Conservation (phyloP, 2,329 filamentous ascomycete species). For the Lachnum nothofagi region DNA sequence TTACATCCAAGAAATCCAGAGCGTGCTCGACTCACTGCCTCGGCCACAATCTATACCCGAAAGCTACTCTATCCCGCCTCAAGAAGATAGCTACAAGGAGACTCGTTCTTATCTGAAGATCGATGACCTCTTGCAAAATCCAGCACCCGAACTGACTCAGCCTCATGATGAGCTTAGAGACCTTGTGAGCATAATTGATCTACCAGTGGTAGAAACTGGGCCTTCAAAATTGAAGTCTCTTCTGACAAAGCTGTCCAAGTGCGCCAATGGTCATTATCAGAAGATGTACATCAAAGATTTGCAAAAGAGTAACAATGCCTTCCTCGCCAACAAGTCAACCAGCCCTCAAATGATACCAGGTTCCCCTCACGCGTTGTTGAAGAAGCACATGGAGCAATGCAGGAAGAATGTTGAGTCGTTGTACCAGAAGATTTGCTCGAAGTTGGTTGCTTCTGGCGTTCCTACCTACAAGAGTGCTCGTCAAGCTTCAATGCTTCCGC, state of each 20-base stretch:
- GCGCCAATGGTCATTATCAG: constrained; percentile 11
- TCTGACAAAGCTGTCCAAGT: constrained; percentile 9
- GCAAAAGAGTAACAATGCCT: constrained; percentile 13
- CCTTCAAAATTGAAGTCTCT: constrained; percentile 11
- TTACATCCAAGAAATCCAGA: constrained; percentile 11
- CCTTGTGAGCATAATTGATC: not conserved
- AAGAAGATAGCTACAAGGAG: not conserved
- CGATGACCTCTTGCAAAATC: constrained; percentile 9
- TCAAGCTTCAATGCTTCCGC: constrained; percentile 16
- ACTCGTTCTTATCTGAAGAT: constrained; percentile 5
- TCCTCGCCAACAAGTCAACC: constrained; percentile 1
- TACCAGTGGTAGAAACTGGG: not conserved
- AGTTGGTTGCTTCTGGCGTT: constrained; percentile 21
- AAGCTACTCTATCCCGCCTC: constrained; percentile 6
- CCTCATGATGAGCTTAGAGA: constrained; percentile 5
- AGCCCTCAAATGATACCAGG: constrained; percentile 1
- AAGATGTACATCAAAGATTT: constrained; percentile 12
- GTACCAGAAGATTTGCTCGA: constrained; percentile 7
- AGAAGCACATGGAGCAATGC: constrained; percentile 3
- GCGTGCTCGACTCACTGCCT: constrained; percentile 8
- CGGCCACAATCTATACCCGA: constrained; percentile 2
- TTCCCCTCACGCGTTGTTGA: constrained; percentile 1
- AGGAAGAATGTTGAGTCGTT: constrained; percentile 2
- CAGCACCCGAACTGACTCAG: constrained; percentile 7
- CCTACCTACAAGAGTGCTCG: constrained; percentile 35